Evolutionary conservation across 768 basidiomycete genomes (phyloP).

Genomic region (Trametes gibbosa): DNA sequence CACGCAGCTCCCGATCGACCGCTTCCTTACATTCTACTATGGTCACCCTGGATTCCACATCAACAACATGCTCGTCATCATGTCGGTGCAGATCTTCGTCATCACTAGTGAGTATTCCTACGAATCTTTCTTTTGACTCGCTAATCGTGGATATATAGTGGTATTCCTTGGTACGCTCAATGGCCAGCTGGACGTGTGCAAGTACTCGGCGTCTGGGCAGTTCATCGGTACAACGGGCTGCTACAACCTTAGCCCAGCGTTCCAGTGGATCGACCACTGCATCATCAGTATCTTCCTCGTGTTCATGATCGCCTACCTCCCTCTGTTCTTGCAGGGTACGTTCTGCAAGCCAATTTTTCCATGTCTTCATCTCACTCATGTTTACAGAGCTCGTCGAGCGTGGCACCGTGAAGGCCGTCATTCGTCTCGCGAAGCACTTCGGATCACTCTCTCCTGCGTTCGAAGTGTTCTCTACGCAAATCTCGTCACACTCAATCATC

Average conservation of each 20-base stretch:
- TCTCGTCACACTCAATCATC: constrained; percentile 95
- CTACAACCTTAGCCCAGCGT: constrained; percentile 92
- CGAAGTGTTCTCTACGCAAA: constrained; percentile 97
- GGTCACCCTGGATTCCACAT: constrained; percentile 99
- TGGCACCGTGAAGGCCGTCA: constrained; percentile 87
- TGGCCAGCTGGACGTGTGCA: constrained; percentile 74
- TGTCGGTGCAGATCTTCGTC: constrained; percentile 95
- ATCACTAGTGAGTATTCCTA: constrained; percentile 65
- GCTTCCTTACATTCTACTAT: constrained; percentile 99
- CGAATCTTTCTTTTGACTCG: background rate
- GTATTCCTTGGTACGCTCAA: constrained; percentile 94
- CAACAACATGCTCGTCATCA: constrained; percentile 98
- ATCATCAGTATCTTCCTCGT: constrained; percentile 99
- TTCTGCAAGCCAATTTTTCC: background rate
- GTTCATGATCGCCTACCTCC: constrained; percentile 95
- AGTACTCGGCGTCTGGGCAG: constrained; percentile 68
- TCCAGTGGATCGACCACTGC: constrained; percentile 92
- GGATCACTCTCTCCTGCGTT: constrained; percentile 91
- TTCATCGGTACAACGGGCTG: constrained; percentile 83
- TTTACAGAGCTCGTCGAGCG: constrained; percentile 87
- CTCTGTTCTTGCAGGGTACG: constrained; percentile 91
- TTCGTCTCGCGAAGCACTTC: constrained; percentile 93
- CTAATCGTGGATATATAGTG: constrained; percentile 50
- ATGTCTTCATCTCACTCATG: constrained; percentile 14
- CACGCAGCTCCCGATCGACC: constrained; percentile 95